These are phyloP conservation scores for Corniculantispora saksenae DNA, from an alignment of 2,329 filamentous ascomycete species.

Conservation along the genomic window DNA sequence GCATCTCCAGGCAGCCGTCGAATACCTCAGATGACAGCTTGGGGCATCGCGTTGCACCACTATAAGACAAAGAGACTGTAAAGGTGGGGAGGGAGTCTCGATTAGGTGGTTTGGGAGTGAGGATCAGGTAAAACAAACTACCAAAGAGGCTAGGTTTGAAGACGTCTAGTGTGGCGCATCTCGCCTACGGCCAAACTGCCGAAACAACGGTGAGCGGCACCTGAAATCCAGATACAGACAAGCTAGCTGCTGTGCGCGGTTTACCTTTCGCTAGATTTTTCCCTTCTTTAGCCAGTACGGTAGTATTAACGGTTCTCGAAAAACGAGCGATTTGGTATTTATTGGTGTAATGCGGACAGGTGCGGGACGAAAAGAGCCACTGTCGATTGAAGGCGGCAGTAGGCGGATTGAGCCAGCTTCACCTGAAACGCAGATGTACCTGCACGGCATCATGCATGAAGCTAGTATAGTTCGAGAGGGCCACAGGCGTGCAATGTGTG, in stretches of 20 bases:
- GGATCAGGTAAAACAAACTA: neutral
- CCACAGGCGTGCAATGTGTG: neutral
- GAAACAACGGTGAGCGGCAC: neutral
- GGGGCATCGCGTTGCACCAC: neutral
- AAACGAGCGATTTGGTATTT: too few species aligned
- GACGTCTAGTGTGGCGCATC: neutral
- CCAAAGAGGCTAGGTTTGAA: neutral
- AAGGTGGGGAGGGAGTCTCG: neutral
- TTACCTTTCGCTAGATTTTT: too few species aligned
- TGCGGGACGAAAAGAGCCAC: neutral
- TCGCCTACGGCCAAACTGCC: neutral
- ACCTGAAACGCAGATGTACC: conserved; percentile 6
- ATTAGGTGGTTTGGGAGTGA: neutral
- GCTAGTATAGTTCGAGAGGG: neutral
- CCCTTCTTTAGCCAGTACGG: too few species aligned
- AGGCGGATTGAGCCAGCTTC: neutral
- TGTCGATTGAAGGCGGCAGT: neutral
- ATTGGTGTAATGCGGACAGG: neutral
- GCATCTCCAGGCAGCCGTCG: neutral
- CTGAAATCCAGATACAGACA: too few species aligned
- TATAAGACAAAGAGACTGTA: neutral
- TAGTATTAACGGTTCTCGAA: too few species aligned
- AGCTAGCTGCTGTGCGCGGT: neutral
- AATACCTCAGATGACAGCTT: neutral
- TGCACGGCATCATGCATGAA: neutral